Conservation (phyloP, 2,329 filamentous ascomycete species). For the Fusarium sp. region DNA sequence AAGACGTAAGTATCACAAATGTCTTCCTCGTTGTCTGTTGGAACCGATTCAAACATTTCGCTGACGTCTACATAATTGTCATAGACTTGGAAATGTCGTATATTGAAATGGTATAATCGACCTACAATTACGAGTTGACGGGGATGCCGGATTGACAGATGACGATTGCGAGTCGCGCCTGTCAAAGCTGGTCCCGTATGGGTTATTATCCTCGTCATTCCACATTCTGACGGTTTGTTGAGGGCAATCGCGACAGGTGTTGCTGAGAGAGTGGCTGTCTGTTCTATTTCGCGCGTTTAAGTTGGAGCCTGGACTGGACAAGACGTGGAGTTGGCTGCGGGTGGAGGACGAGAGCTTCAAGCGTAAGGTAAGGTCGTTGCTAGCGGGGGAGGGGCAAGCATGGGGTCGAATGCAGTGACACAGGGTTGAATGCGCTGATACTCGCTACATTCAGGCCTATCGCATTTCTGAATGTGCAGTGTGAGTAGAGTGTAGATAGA, state of each 20-base stretch:
- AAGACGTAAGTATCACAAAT: conserved; percentile 26
- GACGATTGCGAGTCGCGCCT: conserved; percentile 84
- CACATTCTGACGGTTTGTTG: conserved; percentile 73
- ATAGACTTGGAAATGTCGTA: not conserved
- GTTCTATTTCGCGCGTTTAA: conserved; percentile 34
- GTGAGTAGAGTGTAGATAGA: not conserved
- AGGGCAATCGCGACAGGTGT: conserved; percentile 23
- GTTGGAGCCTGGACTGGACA: conserved; percentile 38
- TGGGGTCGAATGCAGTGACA: conserved; percentile 27
- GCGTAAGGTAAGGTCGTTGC: conserved; percentile 35
- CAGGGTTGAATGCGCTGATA: conserved; percentile 21
- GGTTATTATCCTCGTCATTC: conserved; percentile 99
- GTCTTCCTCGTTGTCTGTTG: conserved; percentile 3
- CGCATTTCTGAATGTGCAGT: conserved; percentile 38
- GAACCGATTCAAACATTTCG: conserved; percentile 16
- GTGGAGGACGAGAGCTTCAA: conserved; percentile 39
- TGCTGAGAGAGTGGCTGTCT: conserved; percentile 17
- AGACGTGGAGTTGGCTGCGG: conserved; percentile 19
- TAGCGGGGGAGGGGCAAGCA: conserved; percentile 44
- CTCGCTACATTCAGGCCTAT: conserved; percentile 29
- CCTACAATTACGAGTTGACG: conserved; percentile 70
- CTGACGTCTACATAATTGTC: not conserved
- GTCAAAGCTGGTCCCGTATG: conserved; percentile 91
- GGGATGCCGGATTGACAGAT: conserved; percentile 74
- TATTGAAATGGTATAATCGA: conserved; percentile 39